Evolutionary conservation across 176 grass and related monocot genomes (phyloP), one percentile per base, ranked within the genome.

Genomic region (Cenchrus purpureus): DNA sequence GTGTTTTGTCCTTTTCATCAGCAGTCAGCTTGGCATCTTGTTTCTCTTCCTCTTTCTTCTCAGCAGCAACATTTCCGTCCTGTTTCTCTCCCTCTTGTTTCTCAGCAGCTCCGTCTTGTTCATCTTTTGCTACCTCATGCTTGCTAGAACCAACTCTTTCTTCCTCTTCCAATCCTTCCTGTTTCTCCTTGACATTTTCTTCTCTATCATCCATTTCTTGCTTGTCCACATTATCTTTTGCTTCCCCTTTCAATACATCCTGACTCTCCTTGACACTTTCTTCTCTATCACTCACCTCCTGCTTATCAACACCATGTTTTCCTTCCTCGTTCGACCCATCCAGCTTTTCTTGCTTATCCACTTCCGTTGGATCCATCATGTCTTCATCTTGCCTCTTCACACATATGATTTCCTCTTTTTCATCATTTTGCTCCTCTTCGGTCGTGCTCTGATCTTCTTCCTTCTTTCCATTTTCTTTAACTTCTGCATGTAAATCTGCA

Each of bases 211-310:
- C 14, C 49, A 74, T 25, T 54, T 74, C 14, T 74, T 4, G 28
- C 48, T 54, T 54, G 25, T 8, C 71, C 13, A 34, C 71, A 34
- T 51, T 34, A 74, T 3, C 6, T 54, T 53, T 74, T 54, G 1
- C 71, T 53, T 76, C 11, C 52, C 68, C 63, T 53, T 70, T 83
- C 32, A 42, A 12, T 77, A 85, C 71, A 37, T 77, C 85, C 13
- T 85, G 68, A 67, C 52, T 54, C 28, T 34, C 49, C 14, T 54
- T 25, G 31, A 31, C 50, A 74, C 3, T 54, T 54, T 74, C 25
- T 54, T 74, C 50, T 74, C 71, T 54, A 74, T 54, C 25, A 34
- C 29, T 54, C 12, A 74, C 7, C 10, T 34, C 50, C 32, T 74
- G 71, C 50, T 74, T 54, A 74, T 54, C 28, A 51, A 73, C 6